Percentiles rank a stretch among this genome's conserved stretches.
Conservation (phyloP, 805 yeast genomes). For the Phaffomyces antillensis region DNA sequence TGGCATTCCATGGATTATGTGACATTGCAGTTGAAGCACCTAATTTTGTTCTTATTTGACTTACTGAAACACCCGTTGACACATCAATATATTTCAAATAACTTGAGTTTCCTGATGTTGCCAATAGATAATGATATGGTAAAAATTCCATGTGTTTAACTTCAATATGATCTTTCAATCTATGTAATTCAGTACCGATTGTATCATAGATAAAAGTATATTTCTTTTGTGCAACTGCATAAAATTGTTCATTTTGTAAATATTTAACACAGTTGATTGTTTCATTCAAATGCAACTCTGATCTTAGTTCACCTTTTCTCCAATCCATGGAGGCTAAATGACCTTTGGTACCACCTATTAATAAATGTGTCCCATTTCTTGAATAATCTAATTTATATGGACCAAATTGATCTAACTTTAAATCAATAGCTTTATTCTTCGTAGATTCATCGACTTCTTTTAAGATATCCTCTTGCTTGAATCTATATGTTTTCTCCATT, state of each 20-base stretch:
- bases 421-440: conserved; percentile 64
- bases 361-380: conserved; percentile 77
- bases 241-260: conserved; percentile 85
- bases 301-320: conserved; percentile 75
- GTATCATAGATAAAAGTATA: conserved; percentile 89
- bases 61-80: conserved; percentile 80
- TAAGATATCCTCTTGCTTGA: conserved; percentile 71
- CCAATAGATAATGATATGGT: conserved; percentile 86
- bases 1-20: conserved; percentile 94
- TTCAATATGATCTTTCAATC: conserved; percentile 85
- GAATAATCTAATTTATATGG: conserved; percentile 81
- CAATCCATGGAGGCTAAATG: conserved; percentile 96
- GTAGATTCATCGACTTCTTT: conserved; percentile 73
- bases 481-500: conserved; percentile 89
- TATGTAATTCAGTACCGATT: conserved; percentile 86
- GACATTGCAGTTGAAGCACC: conserved; percentile 88
- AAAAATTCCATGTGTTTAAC: conserved; percentile 76
- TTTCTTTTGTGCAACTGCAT: conserved; percentile 96
- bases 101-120: conserved; percentile 86
- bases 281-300: conserved; percentile 82
- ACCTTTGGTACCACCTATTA: conserved; percentile 86
- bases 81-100: conserved; percentile 90
- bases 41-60: conserved; percentile 77
- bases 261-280: conserved; percentile 87
- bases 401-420: conserved; percentile 71